A percentile compares a stretch with the other conserved stretches of the same genome.
phyloP scores from a whole-genome alignment of 1,284 basidiomycete species.

The Ustilago xerochloae region DNA sequence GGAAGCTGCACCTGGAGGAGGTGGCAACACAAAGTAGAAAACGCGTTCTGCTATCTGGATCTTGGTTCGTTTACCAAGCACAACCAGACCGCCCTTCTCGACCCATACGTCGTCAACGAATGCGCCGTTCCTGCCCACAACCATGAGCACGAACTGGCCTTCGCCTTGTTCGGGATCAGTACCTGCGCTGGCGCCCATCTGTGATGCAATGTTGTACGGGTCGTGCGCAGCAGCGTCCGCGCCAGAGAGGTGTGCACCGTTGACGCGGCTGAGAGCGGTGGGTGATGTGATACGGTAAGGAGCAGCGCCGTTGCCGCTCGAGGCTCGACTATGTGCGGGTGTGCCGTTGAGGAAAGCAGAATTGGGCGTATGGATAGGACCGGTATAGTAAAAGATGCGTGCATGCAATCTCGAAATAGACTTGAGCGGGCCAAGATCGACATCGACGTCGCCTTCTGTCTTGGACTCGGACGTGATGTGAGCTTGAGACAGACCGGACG shows the following conservation, averaged over 20 bases:
- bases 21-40: constrained; percentile 93
- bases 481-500: constrained; percentile 43
- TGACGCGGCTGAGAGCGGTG: constrained; percentile 38
- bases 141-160: constrained; percentile 86
- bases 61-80: constrained; percentile 77
- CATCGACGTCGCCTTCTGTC: constrained; percentile 73
- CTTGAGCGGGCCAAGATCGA: constrained; percentile 95
- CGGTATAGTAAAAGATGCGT: constrained; percentile 77
- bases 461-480: constrained; percentile 53
- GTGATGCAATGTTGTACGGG: constrained; percentile 22
- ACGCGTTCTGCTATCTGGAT: constrained; percentile 98
- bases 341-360: constrained; percentile 31
- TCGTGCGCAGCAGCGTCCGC: constrained; percentile 25
- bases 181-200: constrained; percentile 14
- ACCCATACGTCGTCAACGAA: constrained; percentile 98
- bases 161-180: constrained; percentile 68
- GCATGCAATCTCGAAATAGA: constrained; percentile 96
- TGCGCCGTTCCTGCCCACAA: constrained; percentile 93
- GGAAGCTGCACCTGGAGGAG: constrained; percentile 17
- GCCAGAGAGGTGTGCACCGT: constrained; percentile 23
- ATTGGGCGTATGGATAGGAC: constrained; percentile 41
- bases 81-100: constrained; percentile 83
- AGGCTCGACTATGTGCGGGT: constrained; percentile 26
- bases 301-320: constrained; percentile 26
- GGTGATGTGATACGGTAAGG: constrained; percentile 48